These are phyloP conservation scores for Agastache rugosa DNA, from an alignment of 257 asterid species.

Conservation along the genomic window DNA sequence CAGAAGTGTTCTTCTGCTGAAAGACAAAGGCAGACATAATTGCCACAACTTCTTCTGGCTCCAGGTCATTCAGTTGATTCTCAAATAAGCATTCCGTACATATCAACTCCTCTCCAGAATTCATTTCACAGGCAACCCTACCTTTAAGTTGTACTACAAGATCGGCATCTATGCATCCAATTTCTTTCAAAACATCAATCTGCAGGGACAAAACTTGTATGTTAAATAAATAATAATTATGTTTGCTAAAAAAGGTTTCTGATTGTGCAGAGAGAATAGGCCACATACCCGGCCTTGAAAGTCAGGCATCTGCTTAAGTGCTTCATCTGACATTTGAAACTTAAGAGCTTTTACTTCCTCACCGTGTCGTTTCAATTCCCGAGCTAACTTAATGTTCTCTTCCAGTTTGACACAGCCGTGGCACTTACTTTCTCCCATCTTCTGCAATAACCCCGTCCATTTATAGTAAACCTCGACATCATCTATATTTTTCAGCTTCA, in stretches of 20 bases:
- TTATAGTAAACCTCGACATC: slow-evolving; percentile 69
- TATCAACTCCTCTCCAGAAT: slow-evolving; percentile 98
- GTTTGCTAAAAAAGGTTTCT: slow-evolving; percentile 10
- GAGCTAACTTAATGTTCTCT: slow-evolving; percentile 80
- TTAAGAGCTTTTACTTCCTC: slow-evolving; percentile 79
- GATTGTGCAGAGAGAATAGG: slow-evolving; percentile 22
- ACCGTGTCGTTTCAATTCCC: slow-evolving; percentile 61
- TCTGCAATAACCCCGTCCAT: slow-evolving; percentile 75
- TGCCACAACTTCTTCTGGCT: slow-evolving; percentile 99
- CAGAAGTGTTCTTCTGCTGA: slow-evolving; percentile 90
- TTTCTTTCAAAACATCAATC: slow-evolving; percentile 93
- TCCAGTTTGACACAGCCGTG: slow-evolving; percentile 88
- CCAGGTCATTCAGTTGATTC: slow-evolving; percentile 91
- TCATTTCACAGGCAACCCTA: slow-evolving; percentile 99
- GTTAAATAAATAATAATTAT: slow-evolving; percentile 36
- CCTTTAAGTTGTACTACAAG: slow-evolving; percentile 98
- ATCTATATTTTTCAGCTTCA: slow-evolving; percentile 76
- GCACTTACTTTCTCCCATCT: slow-evolving; percentile 90
- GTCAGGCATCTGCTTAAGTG: slow-evolving; percentile 99
- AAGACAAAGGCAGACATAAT: slow-evolving; percentile 98
- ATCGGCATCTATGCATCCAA: slow-evolving; percentile 88
- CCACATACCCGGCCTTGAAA: slow-evolving; percentile 96
- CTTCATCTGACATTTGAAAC: slow-evolving; percentile 97
- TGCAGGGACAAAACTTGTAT: slow-evolving; percentile 47
- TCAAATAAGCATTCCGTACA: slow-evolving; percentile 98